Evolutionary conservation across 345 rosid genomes (phyloP), one percentile per base, ranked within the genome.

Genomic region (Eutrema heterophyllum): DNA sequence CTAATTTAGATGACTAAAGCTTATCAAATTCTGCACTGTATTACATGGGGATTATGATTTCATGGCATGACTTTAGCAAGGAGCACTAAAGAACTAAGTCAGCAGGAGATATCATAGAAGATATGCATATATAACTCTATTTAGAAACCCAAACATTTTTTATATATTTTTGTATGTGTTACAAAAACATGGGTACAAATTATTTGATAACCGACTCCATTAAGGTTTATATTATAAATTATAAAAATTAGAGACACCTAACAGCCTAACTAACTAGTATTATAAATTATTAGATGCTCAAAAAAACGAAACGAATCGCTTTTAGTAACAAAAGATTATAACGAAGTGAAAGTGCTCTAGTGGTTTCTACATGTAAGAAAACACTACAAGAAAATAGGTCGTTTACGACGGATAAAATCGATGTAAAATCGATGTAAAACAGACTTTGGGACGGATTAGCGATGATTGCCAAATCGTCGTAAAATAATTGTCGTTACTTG

Each of bases 121-220:
- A 53, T 50, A 59, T 38, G 41, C 33, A 60, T 0, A 9, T 5
- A 29, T 7, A 30, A 41, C 55, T 44, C 45, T 55, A 43, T 32
- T 46, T 16, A 24, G 9, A 53, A 55, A 54, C 3, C 14, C 6
- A 43, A 53, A 6, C 8, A 40, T n/a, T 6, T 43, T 14, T 5
- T 60, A 6, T n/a, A 21, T 7, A 7, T 49, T 5, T 45, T 12
- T 29, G 62, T 41, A 35, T 68, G 21, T 67, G 48, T 12, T 24
- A 75, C 70, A 68, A 76, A 69, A 69, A 70, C 44, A 63, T 36
- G 14, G 16, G 48, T 69, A 62, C 66, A 69, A 54, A 63, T 63
- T 6, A 69, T 69, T 43, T 56, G 52, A 69, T 69, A 69, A 76
- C 75, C 79, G 75, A 76, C 70, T 69, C 74, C 79, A 62, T 68